Conservation (phyloP, 371 early-diverging fungal genomes). For the Dinochytrium kinnereticum region DNA sequence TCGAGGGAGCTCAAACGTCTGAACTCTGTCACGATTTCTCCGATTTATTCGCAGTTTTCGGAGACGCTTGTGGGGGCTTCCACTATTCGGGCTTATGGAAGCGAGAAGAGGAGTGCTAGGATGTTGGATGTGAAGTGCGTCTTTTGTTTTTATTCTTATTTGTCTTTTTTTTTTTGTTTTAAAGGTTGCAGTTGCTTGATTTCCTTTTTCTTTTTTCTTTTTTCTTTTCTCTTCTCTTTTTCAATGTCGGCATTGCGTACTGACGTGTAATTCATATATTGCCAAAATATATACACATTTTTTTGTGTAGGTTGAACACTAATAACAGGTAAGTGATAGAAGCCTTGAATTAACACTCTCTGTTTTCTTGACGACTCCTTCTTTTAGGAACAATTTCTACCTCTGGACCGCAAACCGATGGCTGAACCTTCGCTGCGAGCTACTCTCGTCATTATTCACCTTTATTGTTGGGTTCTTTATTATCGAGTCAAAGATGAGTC, state of each 20-base stretch:
- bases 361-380: not conserved
- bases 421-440: slow-evolving; percentile 82
- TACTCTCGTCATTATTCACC: slow-evolving; percentile 69
- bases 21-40: slow-evolving; percentile 76
- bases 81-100: slow-evolving; percentile 77
- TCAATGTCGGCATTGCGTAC: no score
- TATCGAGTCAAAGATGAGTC: slow-evolving; percentile 60
- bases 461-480: slow-evolving; percentile 69
- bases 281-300: slow-evolving; percentile 30
- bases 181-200: no score
- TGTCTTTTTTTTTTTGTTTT: slow-evolving; percentile 39
- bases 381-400: slow-evolving; percentile 50
- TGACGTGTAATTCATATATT: slow-evolving; percentile 41
- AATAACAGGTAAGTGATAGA: not conserved
- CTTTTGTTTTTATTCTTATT: not conserved
- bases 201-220: no score
- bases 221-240: no score
- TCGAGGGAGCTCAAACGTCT: slow-evolving; percentile 80
- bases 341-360: not conserved
- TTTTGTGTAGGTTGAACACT: not conserved
- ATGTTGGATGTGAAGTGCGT: slow-evolving; percentile 24
- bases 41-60: slow-evolving; percentile 77
- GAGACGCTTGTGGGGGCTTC: slow-evolving; percentile 72
- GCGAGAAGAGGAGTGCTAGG: slow-evolving; percentile 32
- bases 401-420: slow-evolving; percentile 89